Base-by-base conservation (phyloP, 345 rosid genomes). In the Turritis glabra region DNA sequence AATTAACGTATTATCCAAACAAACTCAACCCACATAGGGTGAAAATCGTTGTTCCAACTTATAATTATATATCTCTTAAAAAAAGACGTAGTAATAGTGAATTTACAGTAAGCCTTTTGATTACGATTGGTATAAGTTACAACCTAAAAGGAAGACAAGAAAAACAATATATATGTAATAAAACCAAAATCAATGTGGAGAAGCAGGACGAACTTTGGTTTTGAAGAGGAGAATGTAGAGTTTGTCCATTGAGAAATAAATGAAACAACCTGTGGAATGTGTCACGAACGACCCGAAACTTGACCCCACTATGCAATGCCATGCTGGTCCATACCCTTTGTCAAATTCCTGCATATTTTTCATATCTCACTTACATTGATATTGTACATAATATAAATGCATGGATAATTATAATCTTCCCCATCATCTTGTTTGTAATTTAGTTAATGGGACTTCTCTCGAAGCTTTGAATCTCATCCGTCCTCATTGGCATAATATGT, bases 301-400 rank as follows among this genome's bases (percentile, higher is more conserved):
- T 72, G 87, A 83, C 7, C 96, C 98, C 77, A 92, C 96, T 1
- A 92, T 90, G 80, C 98, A 92, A 74, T 92, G 98, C 98, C 98
- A 92, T 46, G 98, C 92, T 56, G 98, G 93, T 41, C 98, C 96
- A 80, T 90, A 92, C 61, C 77, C 86, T 78, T 90, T 86, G 66
- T 92, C 98, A 58, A 92, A 92, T 66, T 92, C 98, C 96, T 90
- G 90, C 84, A 79, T 18, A 4, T 46, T 7, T 48, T 30, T 46
- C 64, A 64, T 44, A 59, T 59, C 61, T 38, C 68, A 67, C 73
- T 37, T 29, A 11, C 53, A 38, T n/a, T n/a, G n/a, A n/a, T n/a
- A n/a, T n/a, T n/a, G n/a, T n/a, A n/a, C n/a, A n/a, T n/a, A n/a
- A n/a, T n/a, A n/a, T n/a, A n/a, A n/a, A n/a, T n/a, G n/a, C n/a